Conservation (phyloP, 2,329 filamentous ascomycete genomes). For the Elsinoe arachidis region DNA sequence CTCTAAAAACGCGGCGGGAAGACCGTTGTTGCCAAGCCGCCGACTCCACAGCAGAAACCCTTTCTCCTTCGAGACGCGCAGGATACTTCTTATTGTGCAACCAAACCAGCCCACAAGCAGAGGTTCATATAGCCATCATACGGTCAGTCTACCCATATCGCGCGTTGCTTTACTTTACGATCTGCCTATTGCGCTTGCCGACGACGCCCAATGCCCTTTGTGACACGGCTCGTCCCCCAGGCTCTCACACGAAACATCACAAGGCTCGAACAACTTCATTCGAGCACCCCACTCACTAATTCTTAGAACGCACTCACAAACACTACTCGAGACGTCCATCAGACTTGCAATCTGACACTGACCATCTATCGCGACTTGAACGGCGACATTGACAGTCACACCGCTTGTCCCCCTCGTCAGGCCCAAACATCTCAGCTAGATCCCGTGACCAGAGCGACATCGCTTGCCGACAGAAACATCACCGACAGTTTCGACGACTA, state of each 20-base stretch:
- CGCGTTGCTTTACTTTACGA: background rate
- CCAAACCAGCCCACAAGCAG: conserved; percentile 2
- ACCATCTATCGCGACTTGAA: background rate
- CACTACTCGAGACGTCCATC: background rate
- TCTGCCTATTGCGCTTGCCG: background rate
- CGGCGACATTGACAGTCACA: background rate
- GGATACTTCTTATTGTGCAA: conserved; percentile 3
- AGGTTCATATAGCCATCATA: conserved; percentile 5
- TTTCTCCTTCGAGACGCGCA: conserved; percentile 10
- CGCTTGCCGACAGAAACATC: background rate
- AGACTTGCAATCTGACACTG: background rate
- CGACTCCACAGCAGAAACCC: conserved; percentile 4
- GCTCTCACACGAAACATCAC: conserved; percentile 11
- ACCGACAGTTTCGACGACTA: background rate
- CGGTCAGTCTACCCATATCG: conserved; percentile 6
- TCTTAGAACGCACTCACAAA: background rate
- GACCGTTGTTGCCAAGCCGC: conserved; percentile 1
- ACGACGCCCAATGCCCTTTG: background rate
- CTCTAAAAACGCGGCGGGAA: conserved; percentile 9
- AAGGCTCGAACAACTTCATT: conserved; percentile 9
- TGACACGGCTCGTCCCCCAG: conserved; percentile 4
- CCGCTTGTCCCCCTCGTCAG: background rate
- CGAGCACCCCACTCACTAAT: conserved; percentile 7
- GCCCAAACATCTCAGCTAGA: background rate
- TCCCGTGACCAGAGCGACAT: conserved; percentile 11